Conservation (phyloP, 257 asterid species). For the Nicotiana sylvestris region DNA sequence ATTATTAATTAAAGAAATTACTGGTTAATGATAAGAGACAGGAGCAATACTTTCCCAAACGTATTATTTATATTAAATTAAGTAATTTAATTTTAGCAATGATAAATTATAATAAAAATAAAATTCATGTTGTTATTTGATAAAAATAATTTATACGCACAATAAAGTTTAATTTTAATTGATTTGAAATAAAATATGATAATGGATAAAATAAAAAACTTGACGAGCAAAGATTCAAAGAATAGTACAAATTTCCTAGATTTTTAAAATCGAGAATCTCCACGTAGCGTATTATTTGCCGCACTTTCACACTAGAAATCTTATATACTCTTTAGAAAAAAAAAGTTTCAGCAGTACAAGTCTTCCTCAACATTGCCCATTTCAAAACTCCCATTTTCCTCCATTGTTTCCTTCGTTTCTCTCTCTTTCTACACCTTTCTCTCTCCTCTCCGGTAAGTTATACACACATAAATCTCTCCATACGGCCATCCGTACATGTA, state of each 20-base stretch:
- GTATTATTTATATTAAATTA: too few species aligned
- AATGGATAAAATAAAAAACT: too few species aligned
- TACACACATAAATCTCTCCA: not conserved
- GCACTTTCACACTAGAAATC: not conserved
- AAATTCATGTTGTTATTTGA: too few species aligned
- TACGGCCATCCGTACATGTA: not conserved
- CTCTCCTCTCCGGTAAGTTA: not conserved
- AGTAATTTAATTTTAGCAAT: too few species aligned
- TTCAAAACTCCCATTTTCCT: not conserved
- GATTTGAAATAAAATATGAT: too few species aligned
- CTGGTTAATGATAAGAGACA: too few species aligned
- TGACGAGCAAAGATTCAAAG: too few species aligned
- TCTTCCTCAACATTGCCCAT: conserved; percentile 1
- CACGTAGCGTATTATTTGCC: conserved; percentile 4
- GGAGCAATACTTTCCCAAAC: too few species aligned
- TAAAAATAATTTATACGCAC: too few species aligned
- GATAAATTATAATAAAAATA: too few species aligned
- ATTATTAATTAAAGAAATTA: too few species aligned
- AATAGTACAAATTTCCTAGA: not conserved
- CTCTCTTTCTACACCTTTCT: not conserved
- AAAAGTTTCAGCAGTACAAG: not conserved
- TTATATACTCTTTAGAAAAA: not conserved
- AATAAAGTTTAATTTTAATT: too few species aligned
- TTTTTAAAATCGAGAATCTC: not conserved
- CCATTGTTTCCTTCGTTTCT: not conserved